Conservation (phyloP, 345 rosid genomes). For the Salix exigua region DNA sequence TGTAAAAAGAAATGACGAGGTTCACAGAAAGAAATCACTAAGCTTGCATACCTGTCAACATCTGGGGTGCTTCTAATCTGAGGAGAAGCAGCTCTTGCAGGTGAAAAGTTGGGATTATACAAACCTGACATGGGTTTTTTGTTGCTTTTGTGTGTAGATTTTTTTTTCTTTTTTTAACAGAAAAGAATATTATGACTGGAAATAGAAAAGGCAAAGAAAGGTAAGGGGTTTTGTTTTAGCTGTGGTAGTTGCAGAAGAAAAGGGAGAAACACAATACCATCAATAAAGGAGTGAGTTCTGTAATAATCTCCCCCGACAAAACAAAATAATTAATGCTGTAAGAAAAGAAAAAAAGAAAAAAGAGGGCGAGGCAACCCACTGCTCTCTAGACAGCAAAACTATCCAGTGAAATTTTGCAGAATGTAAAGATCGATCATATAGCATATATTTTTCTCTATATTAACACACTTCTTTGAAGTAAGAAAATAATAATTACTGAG, state of each 20-base stretch:
- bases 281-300: conserved; percentile 30
- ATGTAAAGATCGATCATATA: neutral
- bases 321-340: neutral
- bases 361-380: neutral
- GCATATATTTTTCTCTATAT: neutral
- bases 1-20: neutral
- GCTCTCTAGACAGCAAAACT: neutral
- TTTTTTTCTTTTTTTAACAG: conserved; percentile 12
- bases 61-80: conserved; percentile 89
- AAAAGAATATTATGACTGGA: conserved; percentile 12
- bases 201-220: conserved; percentile 1
- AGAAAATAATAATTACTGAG: too few species aligned
- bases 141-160: conserved; percentile 12
- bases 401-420: conserved; percentile 25
- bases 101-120: conserved; percentile 91
- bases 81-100: conserved; percentile 95
- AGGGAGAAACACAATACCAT: conserved; percentile 36
- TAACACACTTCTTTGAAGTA: neutral
- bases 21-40: neutral
- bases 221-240: conserved; percentile 27
- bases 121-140: conserved; percentile 74
- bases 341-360: neutral
- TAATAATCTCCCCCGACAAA: neutral
- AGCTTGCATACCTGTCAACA: conserved; percentile 62
- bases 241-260: conserved; percentile 41